Evolutionary conservation across 1,284 basidiomycete genomes (phyloP), one percentile per base, ranked within the genome.

Genomic region (Amylostereum areolatum): DNA sequence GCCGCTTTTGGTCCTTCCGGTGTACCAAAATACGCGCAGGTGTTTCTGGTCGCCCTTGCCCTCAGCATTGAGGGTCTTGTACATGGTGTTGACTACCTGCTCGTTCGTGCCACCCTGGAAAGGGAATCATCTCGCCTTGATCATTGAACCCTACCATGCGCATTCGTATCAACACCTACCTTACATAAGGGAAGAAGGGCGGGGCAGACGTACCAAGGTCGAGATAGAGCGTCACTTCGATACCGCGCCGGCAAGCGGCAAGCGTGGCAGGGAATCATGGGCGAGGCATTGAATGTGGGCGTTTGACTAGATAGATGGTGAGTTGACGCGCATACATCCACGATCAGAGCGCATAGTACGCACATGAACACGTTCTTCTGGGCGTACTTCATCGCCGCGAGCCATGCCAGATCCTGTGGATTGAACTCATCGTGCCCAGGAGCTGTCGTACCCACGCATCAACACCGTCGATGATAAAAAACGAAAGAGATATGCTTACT

Each of bases 61-160:
- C 47, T 72, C 69, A 29, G 71, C 70, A 25, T 69, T 65, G 12
- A 89, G 69, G 46, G 68, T 68, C 42, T 71, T 73, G 66, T 81
- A 90, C 69, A 91, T 76, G 32, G 71, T 70, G 50, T 80, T 74
- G 27, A 82, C 81, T 11, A 91, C 85, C 63, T 85, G 77, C 59
- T 88, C 85, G 62, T 91, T 91, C 18, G 83, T 90, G 0, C 88
- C 88, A 12, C 89, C 89, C 63, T 91, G 88, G 62, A 82, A 81
- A 18, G 0, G 88, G 88, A 50, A 91, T 76, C 55, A 72, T 74
- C 62, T 87, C 84, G 45, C 83, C 83, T 59, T 80, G 77, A 55
- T 84, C 83, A 61, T 85, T 85, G 66, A 82, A 85, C 2, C 74
- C 71, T 60, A 52, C 50, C n/a, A 11, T 34, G 11, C 25, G 25